These are phyloP conservation scores for Puccinia triticina DNA, from an alignment of 1,284 basidiomycete genomes.

Conservation along the genomic window DNA sequence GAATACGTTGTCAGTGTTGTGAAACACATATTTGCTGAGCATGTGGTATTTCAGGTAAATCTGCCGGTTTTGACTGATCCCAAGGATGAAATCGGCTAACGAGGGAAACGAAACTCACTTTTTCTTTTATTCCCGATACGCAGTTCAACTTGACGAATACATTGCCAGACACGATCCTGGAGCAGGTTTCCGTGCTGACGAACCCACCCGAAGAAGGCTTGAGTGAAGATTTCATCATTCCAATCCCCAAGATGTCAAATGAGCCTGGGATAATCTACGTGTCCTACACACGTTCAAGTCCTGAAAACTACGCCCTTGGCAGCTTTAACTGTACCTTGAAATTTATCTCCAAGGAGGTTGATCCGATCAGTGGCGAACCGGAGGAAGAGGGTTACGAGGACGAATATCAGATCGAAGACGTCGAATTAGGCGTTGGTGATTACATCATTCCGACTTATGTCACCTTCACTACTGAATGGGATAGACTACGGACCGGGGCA, in stretches of 20 bases:
- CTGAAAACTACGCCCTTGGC: conserved; percentile 75
- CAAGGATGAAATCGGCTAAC: not conserved
- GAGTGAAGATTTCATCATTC: conserved; percentile 93
- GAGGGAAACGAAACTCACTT: not conserved
- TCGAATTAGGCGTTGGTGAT: conserved; percentile 90
- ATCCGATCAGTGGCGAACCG: conserved; percentile 92
- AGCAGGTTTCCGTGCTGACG: conserved; percentile 94
- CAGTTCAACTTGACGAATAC: conserved; percentile 63
- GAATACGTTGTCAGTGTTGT: conserved; percentile 96
- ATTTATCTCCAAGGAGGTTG: conserved; percentile 95
- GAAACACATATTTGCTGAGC: conserved; percentile 95
- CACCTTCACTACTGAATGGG: conserved; percentile 92
- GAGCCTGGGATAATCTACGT: conserved; percentile 87
- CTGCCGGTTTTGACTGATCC: not conserved
- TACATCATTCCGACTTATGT: conserved; percentile 92
- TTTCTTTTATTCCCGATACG: not conserved
- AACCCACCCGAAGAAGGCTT: conserved; percentile 76
- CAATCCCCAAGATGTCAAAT: conserved; percentile 57
- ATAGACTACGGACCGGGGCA: conserved; percentile 75
- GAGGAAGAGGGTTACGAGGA: conserved; percentile 98
- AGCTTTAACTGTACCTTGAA: conserved; percentile 93
- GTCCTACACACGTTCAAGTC: conserved; percentile 81
- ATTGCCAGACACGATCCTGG: conserved; percentile 94
- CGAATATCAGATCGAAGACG: conserved; percentile 95
- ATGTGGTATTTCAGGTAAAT: conserved; percentile 89